phyloP scores from a whole-genome alignment of 139 green algal species.

The Spirogloea muscicola region DNA sequence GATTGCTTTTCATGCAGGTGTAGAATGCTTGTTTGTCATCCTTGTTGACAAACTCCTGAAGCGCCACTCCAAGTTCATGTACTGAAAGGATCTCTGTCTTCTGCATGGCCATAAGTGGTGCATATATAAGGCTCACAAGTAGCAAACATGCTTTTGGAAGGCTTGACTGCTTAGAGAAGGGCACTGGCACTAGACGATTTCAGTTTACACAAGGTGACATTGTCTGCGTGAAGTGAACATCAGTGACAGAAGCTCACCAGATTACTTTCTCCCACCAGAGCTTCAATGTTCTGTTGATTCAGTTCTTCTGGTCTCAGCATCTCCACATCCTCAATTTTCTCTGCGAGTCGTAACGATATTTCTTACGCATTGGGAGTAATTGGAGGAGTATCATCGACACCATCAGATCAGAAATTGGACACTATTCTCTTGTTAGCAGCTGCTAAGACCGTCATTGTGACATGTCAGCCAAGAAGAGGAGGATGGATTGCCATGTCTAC shows the following conservation, averaged over 20 bases:
- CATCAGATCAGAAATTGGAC: background rate
- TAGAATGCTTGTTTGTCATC: slow-evolving; percentile 68
- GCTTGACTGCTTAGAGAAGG: too few relatives aligned
- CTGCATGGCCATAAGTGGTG: too few relatives aligned
- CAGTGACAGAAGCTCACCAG: too few relatives aligned
- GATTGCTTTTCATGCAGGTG: slow-evolving; percentile 18
- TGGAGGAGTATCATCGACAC: too few relatives aligned
- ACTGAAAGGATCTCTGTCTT: slow-evolving; percentile 72
- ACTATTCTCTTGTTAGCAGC: background rate
- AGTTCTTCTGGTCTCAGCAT: slow-evolving; percentile 61
- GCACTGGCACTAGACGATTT: too few relatives aligned
- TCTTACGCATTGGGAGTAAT: too few relatives aligned
- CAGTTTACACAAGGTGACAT: too few relatives aligned
- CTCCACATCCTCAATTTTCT: slow-evolving; percentile 1
- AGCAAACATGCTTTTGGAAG: too few relatives aligned
- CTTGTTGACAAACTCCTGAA: slow-evolving; percentile 83
- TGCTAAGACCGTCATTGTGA: background rate
- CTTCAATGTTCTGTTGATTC: slow-evolving; percentile 75
- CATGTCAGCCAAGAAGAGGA: background rate
- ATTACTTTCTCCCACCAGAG: slow-evolving; percentile 51
- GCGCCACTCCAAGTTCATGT: slow-evolving; percentile 40
- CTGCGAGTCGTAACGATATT: background rate
- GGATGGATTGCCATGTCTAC: background rate
- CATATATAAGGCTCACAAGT: too few relatives aligned
- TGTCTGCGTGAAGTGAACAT: too few relatives aligned